Evolutionary conservation across 139 green algal genomes (phyloP), one percentile per base, ranked within the genome.

Genomic region (Coccomyxa sp.): DNA sequence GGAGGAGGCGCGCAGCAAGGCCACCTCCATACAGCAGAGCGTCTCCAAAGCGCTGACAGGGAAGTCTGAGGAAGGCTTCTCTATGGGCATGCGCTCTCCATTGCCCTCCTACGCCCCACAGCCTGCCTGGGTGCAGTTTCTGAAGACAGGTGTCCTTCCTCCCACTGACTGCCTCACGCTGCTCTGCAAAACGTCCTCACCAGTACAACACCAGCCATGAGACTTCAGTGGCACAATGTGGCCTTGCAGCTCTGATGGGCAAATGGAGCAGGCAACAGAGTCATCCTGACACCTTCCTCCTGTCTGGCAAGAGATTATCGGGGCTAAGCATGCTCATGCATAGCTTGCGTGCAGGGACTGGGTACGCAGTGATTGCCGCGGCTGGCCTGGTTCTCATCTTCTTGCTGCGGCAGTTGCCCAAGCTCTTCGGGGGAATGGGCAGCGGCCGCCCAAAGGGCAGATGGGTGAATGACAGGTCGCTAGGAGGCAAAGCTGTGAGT

Each of bases 401-500:
- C 18, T 18, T 64, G 22, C 50, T 64, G 2, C 18, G 50, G 18
- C 50, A 22, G 50, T 1, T 64, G 50, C 50, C 50, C 50, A 7
- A 64, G 18, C 27, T 64, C 27, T 22, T 64, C 50, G 50, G 50
- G 18, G 50, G 50, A 18, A 18, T 64, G 22, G 50, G 50, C 18
- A 18, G 50, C 50, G 22, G 18, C 22, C 22, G 50, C 27, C 18
- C 50, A 6, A 54, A 78, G 31, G 85, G 85, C 3, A 72, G 70
- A 39, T 88, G 83, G 85, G 81, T 89, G 37, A 31, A 69, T 12
- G 85, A 89, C 72, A 73, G 85, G 18, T 87, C 81, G 3, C 37
- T 89, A 41, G 85, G 85, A 24, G 85, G 85, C 33, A 89, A 86
- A 36, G 78, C 83, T 80, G 69, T 89, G 12, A 39, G 76, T 12